phyloP scores from a whole-genome alignment of 2,329 filamentous ascomycete species.

The Cytospora piceicola region DNA sequence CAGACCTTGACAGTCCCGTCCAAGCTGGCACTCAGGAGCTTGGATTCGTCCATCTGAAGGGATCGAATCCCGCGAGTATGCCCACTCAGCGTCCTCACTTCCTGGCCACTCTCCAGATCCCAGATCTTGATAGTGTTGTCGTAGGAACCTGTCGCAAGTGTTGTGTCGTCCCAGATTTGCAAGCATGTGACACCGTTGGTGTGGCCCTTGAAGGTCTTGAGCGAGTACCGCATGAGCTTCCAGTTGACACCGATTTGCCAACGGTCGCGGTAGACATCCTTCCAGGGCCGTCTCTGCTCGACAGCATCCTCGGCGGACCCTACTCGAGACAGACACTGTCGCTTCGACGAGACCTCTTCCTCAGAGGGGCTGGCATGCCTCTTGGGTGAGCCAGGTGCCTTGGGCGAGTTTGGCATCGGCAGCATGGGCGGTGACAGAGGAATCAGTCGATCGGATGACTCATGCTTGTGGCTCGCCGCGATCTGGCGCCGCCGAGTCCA shows the following conservation, averaged over 20 bases:
- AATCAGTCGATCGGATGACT: conserved; percentile 30
- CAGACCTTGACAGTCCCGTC: conserved; percentile 90
- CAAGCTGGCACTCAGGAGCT: conserved; percentile 87
- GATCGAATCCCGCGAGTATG: conserved; percentile 84
- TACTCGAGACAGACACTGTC: conserved; percentile 39
- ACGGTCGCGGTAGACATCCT: conserved; percentile 90
- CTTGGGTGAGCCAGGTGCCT: conserved; percentile 39
- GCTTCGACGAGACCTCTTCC: conserved; percentile 38
- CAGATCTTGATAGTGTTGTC: conserved; percentile 95
- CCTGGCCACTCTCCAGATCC: conserved; percentile 87
- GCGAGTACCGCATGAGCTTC: conserved; percentile 90
- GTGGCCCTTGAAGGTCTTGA: conserved; percentile 82
- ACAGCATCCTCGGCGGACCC: conserved; percentile 26
- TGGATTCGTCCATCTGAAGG: conserved; percentile 89
- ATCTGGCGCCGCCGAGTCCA: conserved; percentile 85
- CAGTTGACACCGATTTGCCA: conserved; percentile 90
- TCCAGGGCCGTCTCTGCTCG: conserved; percentile 71
- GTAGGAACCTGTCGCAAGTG: conserved; percentile 92
- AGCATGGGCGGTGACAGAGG: conserved; percentile 37
- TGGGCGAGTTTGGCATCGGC: conserved; percentile 35
- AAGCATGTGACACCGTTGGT: conserved; percentile 77
- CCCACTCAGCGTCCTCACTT: conserved; percentile 80
- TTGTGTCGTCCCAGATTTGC: conserved; percentile 75
- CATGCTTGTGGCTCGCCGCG: conserved; percentile 42
- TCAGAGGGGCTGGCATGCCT: conserved; percentile 38